A percentile compares a stretch with the other conserved stretches of the same genome.
phyloP scores from a whole-genome alignment of 345 rosid species.

The Psidium guajava region DNA sequence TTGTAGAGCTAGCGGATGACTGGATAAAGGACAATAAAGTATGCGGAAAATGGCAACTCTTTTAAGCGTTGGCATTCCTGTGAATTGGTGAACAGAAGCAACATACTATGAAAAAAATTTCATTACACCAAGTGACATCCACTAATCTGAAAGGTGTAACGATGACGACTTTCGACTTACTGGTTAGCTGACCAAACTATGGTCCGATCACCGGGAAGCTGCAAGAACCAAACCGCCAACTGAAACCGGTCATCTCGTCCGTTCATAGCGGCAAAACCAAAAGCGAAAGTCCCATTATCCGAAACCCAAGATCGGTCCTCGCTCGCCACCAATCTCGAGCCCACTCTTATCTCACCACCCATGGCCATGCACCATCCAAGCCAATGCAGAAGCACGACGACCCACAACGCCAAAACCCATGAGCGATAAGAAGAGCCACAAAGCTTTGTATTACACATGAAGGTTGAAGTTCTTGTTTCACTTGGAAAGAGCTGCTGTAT shows the following conservation, averaged over 20 bases:
- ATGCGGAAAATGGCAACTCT: not conserved
- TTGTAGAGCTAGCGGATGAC: not conserved
- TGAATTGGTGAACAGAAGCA: not conserved
- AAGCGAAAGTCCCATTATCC: constrained; percentile 59
- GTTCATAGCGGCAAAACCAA: constrained; percentile 44
- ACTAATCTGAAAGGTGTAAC: not conserved
- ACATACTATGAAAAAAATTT: not conserved
- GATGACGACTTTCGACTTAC: constrained; percentile 10
- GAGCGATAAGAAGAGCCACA: not conserved
- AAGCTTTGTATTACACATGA: not conserved
- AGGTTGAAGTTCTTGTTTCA: not conserved
- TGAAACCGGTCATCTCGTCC: constrained; percentile 22
- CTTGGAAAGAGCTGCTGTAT: not conserved
- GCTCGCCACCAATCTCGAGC: constrained; percentile 50
- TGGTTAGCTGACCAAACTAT: constrained; percentile 78
- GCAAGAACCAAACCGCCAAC: constrained; percentile 60
- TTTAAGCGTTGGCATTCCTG: not conserved
- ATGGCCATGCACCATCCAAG: not conserved
- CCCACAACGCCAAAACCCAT: not conserved
- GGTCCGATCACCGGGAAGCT: constrained; percentile 72
- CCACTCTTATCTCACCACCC: constrained; percentile 34
- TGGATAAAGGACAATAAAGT: not conserved
- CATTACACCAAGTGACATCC: not conserved
- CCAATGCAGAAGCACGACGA: not conserved
- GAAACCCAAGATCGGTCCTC: constrained; percentile 49